Evolutionary conservation across 73 alveolate genomes (phyloP), one percentile per base, ranked within the genome.

Genomic region (Uronychia binucleata): DNA sequence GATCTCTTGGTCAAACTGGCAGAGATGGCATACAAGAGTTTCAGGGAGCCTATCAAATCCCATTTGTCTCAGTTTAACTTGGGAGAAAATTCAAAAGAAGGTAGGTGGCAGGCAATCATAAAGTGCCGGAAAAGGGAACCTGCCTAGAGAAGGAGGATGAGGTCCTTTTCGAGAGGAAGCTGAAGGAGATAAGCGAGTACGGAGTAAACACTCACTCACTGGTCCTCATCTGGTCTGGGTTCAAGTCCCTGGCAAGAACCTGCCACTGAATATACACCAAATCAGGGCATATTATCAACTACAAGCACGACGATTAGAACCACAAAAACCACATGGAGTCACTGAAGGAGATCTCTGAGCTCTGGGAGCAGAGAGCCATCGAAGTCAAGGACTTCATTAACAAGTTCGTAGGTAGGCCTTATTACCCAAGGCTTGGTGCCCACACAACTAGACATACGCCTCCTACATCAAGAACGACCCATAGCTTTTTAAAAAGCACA

Each of bases 141-240:
- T 46, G 67, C 67, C 19, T 85, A 29, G 57, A 75, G 28, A 34
- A 46, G 0, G 77, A 77, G 31, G 31, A 78, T n/a, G 28, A 0
- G 1, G 81, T 33, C 11, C 28, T 34, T 26, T 83, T 83, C 28
- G 26, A 83, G 79, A 26, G 28, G 26, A 85, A 85, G 33, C 1
- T 77, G 34, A 58, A 33, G 28, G 91, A 85, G 77, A 57, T 77
- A 1, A 30, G 77, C 29, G 30, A 75, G 29, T 34, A 57, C 0
- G 91, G 91, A n/a, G 57, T 85, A 0, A 85, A 75, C 31, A 34
- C 91, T n/a, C 78, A 85, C 75, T 85, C 91, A 1, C 25, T 85
- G 34, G 91, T 85, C 13, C 76, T 85, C 28, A 85, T 85, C 8
- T 77, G 91, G 82, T 34, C 91, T 8, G 81, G 91, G 28, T 74